Base-by-base conservation (phyloP, 176 grass and related monocot species). In the Echinochloa phyllopogon region DNA sequence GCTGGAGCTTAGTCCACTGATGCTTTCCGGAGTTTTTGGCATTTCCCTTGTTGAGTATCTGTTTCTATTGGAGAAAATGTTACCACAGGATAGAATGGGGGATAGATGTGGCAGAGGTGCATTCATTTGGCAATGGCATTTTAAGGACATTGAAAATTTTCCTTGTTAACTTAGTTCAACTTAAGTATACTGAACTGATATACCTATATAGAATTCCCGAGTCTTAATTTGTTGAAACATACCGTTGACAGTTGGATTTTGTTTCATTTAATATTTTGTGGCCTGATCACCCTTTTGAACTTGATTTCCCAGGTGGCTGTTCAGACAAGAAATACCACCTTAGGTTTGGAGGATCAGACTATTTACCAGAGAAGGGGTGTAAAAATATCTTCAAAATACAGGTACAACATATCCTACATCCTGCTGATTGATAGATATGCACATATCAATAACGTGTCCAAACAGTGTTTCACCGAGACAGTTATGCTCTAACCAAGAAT, bases 291-390 rank as follows among this genome's bases (percentile, higher is more conserved):
- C 81, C 84, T 84, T 45, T 67, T 62, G 57, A 18, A 55, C 43
- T 74, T 83, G 79, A 87, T 69, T 76, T 88, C 57, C 77, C 77
- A 96, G 97, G 90, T 74, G 9, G 58, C 73, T 73, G 75, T 76
- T 63, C 89, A 94, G 85, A 87, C 85, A 73, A 94, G 92, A 87
- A 92, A 96, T 87, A 83, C 90, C 56, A 89, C 94, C 49, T 87
- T 96, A 61, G 93, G 90, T 65, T 92, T 90, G 18, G 93, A 94
- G 82, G 86, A 93, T 57, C 88, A 82, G 80, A 78, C 91, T 81
- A 92, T 99, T 84, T 89, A 99, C 52, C 93, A 91, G 63, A 92
- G 89, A 85, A 92, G 91, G 69, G 86, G 87, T 51, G 82, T 79
- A 43, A 96, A 92, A 79, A 66, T 86, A 87, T 82, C 86, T 55